Base-by-base conservation (phyloP, 2,329 filamentous ascomycete genomes). In the Boeremia exigua region DNA sequence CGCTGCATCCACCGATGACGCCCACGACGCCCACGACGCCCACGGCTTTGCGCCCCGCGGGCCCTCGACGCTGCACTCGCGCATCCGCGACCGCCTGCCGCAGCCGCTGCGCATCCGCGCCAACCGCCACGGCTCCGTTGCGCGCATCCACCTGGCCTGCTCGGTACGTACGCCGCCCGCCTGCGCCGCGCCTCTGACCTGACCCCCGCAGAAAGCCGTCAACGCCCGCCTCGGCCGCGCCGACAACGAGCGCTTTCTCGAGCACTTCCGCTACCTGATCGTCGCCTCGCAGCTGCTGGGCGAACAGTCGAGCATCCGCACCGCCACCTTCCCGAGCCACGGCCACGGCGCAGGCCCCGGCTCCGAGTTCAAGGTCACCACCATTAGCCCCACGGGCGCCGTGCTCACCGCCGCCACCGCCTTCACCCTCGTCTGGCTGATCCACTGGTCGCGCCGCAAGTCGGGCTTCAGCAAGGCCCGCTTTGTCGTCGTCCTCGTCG, bases 251-350 rank as follows among this genome's bases (percentile, higher is more conserved):
- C 88, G 88, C 63, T 96, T 97, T 69, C 83, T 96, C 56, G 93
- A 97, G 76, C 90, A 92, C 71, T 97, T 97, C 70, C 90, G 93
- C 61, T 97, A 97, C 77, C 89, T 91, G 19, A 91, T 97, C 62
- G 90, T 97, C 69, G 92, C 92, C 46, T 97, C 93, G 19, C 92
- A 96, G 73, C 83, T 97, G 12, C 81, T 97, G 36, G 92, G 86
- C 68, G 89, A 89, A 36, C 77, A 78, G 58, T 76, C 74, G 27
- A 70, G 76, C 12, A 57, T 80, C 38, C 75, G 76, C 32, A 54
- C 73, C 10, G 51, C 71, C 17, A 55, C 71, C 14, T 60, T 70
- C 32, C 66, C 71, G 46, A 69, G 48, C 58, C 68, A 68, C 53
- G 62, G 65, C 8, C 32, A 64, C 43, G 58, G 69, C 50, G 69